A percentile compares a stretch with the other conserved stretches of the same genome.
phyloP scores from a whole-genome alignment of 129 eudicot species.

The Flaveria trinervia region DNA sequence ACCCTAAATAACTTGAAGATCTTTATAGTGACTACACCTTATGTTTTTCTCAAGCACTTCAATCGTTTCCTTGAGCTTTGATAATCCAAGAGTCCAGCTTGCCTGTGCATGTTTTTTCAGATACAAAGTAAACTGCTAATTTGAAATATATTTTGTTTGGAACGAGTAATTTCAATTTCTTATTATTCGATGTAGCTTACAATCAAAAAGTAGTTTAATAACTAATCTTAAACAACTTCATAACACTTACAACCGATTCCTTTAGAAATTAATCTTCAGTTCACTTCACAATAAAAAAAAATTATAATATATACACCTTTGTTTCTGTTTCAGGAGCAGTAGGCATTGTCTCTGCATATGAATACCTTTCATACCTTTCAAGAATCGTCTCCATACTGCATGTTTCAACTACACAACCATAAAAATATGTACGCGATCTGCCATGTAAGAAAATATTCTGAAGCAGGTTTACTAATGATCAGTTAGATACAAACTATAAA shows the following conservation, averaged over 20 bases:
- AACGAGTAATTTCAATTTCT: not conserved
- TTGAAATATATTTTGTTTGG: too few relatives aligned
- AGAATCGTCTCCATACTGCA: slow-evolving; percentile 72
- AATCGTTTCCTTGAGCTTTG: slow-evolving; percentile 54
- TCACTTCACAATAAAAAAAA: not conserved
- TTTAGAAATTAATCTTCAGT: not conserved
- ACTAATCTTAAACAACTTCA: too few relatives aligned
- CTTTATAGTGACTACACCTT: slow-evolving; percentile 40
- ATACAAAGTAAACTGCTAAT: not conserved
- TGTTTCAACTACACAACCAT: slow-evolving; percentile 6
- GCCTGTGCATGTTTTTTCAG: slow-evolving; percentile 33
- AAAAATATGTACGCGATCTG: not conserved
- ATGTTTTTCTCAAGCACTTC: slow-evolving; percentile 77
- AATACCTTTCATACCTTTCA: slow-evolving; percentile 73
- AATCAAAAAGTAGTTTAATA: too few relatives aligned
- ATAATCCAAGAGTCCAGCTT: slow-evolving; percentile 59
- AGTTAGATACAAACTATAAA: too few relatives aligned
- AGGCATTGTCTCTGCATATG: slow-evolving; percentile 53
- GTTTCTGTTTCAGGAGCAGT: slow-evolving; percentile 44
- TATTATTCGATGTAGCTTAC: too few relatives aligned
- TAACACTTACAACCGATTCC: too few relatives aligned
- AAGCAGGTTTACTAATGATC: not conserved
- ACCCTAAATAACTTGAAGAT: not conserved
- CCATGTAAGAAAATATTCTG: not conserved
- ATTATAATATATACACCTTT: slow-evolving; percentile 25